phyloP scores from a whole-genome alignment of 805 yeast species.

The Candida sithepensis region DNA sequence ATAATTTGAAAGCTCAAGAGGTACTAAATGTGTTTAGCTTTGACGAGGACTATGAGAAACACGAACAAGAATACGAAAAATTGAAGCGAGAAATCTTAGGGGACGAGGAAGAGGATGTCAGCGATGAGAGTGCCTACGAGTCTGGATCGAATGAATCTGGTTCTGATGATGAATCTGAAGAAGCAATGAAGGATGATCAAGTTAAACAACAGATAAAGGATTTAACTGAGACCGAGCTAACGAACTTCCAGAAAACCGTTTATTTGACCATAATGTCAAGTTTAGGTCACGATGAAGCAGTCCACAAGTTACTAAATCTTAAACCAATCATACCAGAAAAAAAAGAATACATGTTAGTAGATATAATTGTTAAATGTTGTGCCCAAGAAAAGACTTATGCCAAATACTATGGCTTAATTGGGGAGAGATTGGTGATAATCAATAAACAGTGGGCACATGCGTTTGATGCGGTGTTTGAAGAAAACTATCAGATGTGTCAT shows the following conservation, averaged over 20 bases:
- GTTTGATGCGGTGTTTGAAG: constrained; percentile 50
- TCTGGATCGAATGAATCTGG: not conserved
- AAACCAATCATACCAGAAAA: constrained; percentile 34
- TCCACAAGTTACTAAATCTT: constrained; percentile 71
- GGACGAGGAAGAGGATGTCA: constrained; percentile 23
- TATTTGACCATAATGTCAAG: constrained; percentile 85
- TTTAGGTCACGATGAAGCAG: constrained; percentile 89
- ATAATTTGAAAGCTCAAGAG: constrained; percentile 42
- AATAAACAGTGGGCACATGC: constrained; percentile 54
- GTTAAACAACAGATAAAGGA: constrained; percentile 46
- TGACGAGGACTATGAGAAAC: constrained; percentile 48
- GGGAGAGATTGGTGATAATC: constrained; percentile 56
- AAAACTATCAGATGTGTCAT: constrained; percentile 55
- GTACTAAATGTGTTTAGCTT: constrained; percentile 44
- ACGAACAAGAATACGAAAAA: constrained; percentile 45
- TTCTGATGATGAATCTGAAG: constrained; percentile 25
- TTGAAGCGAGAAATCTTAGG: constrained; percentile 46
- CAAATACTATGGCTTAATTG: constrained; percentile 76
- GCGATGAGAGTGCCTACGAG: constrained; percentile 17
- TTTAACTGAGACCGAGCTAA: constrained; percentile 60
- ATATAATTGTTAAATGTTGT: constrained; percentile 75
- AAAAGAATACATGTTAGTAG: constrained; percentile 54
- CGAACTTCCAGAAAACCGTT: constrained; percentile 68
- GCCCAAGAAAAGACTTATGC: constrained; percentile 85
- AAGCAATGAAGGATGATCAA: constrained; percentile 16